A percentile compares a stretch with the other conserved stretches of the same genome.
phyloP scores from a whole-genome alignment of 495 filamentous ascomycete genomes.

The Achaetomiella virescens region DNA sequence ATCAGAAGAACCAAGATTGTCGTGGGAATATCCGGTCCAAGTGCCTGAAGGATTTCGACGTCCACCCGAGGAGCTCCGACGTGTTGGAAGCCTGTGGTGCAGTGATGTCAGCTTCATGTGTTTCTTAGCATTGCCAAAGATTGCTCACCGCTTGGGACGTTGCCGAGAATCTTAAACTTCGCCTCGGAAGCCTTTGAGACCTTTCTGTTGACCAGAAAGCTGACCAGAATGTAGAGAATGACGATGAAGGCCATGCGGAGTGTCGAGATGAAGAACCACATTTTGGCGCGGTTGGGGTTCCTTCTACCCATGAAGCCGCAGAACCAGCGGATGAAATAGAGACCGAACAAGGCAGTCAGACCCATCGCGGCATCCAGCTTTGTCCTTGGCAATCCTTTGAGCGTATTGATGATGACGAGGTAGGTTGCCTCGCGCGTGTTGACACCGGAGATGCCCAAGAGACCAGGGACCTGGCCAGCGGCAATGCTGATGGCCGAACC shows the following conservation, averaged over 20 bases:
- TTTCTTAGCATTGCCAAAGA: not conserved
- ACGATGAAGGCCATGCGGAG: conserved; percentile 42
- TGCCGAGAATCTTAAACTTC: conserved; percentile 63
- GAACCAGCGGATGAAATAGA: conserved; percentile 44
- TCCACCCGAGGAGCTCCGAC: conserved; percentile 67
- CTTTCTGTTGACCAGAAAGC: conserved; percentile 32
- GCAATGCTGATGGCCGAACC: conserved; percentile 49
- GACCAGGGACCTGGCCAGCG: conserved; percentile 42
- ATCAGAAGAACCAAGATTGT: conserved; percentile 88
- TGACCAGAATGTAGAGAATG: conserved; percentile 39
- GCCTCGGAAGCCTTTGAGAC: conserved; percentile 23
- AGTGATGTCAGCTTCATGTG: conserved; percentile 8
- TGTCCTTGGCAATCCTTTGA: conserved; percentile 39
- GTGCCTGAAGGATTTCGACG: conserved; percentile 22
- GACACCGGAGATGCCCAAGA: conserved; percentile 44
- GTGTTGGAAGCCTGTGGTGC: conserved; percentile 60
- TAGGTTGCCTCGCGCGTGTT: conserved; percentile 46
- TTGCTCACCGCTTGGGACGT: conserved; percentile 63
- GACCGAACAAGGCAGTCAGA: conserved; percentile 42
- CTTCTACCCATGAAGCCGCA: conserved; percentile 39
- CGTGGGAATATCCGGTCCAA: conserved; percentile 31
- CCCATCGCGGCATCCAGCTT: conserved; percentile 50
- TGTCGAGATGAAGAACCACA: conserved; percentile 40
- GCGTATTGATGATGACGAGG: conserved; percentile 47
- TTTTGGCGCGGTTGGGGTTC: conserved; percentile 33